phyloP scores from a whole-genome alignment of 768 basidiomycete species.

The Russula dissimulans region DNA sequence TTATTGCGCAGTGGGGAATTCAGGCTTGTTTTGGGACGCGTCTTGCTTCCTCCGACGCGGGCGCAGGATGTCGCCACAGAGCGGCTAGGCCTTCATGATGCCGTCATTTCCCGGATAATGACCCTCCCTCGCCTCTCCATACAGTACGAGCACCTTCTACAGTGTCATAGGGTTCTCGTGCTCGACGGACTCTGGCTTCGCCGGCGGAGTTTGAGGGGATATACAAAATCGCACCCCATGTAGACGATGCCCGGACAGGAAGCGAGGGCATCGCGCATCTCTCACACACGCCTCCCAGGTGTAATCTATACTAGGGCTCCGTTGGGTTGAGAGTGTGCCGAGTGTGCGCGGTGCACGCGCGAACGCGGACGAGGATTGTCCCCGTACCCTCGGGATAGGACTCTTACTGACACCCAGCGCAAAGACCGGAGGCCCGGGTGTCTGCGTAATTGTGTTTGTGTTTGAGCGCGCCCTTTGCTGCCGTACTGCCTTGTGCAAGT shows the following conservation, averaged over 20 bases:
- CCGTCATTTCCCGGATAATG: neutral
- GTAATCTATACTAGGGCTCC: too few species aligned
- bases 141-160: too few species aligned
- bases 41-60: conserved; percentile 4
- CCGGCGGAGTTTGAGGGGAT: neutral
- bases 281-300: too few species aligned
- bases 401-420: too few species aligned
- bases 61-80: neutral
- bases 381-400: too few species aligned
- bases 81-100: neutral
- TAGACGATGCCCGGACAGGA: neutral
- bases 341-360: neutral
- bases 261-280: too few species aligned
- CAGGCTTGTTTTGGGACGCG: neutral
- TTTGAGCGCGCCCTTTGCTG: too few species aligned
- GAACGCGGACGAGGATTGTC: too few species aligned
- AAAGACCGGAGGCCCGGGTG: too few species aligned
- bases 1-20: neutral
- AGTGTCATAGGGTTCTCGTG: neutral
- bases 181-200: neutral
- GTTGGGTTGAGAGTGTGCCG: neutral
- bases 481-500: too few species aligned
- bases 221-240: neutral
- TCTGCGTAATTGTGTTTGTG: too few species aligned
- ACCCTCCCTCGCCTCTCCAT: neutral